Conservation (phyloP, 371 early-diverging fungal species). For the Entomophthora muscae region DNA sequence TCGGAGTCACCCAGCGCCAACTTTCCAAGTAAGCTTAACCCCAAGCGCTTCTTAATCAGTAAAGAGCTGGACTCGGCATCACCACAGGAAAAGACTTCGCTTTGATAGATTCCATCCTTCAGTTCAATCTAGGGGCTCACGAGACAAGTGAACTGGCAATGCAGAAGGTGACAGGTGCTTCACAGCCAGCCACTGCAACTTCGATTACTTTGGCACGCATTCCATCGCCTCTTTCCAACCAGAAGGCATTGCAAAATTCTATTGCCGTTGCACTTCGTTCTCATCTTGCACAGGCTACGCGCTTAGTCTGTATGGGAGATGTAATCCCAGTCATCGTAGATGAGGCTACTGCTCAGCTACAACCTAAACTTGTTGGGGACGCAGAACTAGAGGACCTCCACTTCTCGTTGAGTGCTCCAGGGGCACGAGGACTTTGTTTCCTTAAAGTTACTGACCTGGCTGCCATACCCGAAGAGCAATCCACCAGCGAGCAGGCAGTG, state of each 20-base stretch:
- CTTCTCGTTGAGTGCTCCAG: constrained; percentile 15
- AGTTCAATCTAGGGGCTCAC: neutral
- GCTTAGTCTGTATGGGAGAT: constrained; percentile 55
- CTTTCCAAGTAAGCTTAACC: neutral
- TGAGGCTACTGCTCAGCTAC: constrained; percentile 20
- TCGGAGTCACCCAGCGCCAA: neutral
- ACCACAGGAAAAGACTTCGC: neutral
- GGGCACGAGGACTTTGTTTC: constrained; percentile 11
- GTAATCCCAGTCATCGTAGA: constrained; percentile 48
- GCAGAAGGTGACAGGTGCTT: neutral
- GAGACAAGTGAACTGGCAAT: neutral
- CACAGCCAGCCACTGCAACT: neutral
- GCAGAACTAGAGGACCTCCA: constrained; percentile 18
- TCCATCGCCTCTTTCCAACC: neutral
- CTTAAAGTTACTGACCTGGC: constrained; percentile 10
- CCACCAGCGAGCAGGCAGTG: constrained; percentile 11
- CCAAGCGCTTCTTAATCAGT: neutral
- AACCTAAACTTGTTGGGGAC: constrained; percentile 14
- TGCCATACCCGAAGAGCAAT: constrained; percentile 16
- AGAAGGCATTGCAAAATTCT: neutral
- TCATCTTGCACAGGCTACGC: constrained; percentile 46
- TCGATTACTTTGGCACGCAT: constrained; percentile 1
- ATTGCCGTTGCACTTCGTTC: constrained; percentile 28
- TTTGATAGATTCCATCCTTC: neutral
- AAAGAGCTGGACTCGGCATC: neutral